phyloP scores from a whole-genome alignment of 352 stramenopile species.

The Pelagophyceae sp. region DNA sequence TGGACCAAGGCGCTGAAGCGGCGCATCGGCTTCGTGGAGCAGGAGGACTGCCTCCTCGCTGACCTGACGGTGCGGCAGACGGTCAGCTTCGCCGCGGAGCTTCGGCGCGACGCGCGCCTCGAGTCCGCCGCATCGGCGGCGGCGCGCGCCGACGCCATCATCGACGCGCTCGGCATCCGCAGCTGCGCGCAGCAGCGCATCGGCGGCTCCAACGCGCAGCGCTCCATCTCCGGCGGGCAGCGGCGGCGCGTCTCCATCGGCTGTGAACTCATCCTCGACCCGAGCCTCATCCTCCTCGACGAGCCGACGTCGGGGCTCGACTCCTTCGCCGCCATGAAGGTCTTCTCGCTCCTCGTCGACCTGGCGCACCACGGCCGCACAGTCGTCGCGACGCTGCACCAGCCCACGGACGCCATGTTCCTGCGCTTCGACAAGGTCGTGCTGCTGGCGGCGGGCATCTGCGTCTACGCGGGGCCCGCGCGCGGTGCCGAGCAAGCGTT shows the following conservation, averaged over 20 bases:
- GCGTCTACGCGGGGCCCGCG: neutral
- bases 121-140: neutral
- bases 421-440: slow-evolving; percentile 61
- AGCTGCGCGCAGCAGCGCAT: slow-evolving; percentile 25
- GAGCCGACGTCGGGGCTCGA: slow-evolving; percentile 71
- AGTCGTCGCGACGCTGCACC: slow-evolving; percentile 49
- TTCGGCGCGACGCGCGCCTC: slow-evolving; percentile 54
- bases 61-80: slow-evolving; percentile 69
- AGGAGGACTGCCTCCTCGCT: slow-evolving; percentile 62
- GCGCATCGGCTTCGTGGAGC: slow-evolving; percentile 65
- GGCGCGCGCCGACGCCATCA: slow-evolving; percentile 20
- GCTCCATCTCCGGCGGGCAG: slow-evolving; percentile 67
- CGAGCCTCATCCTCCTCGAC: slow-evolving; percentile 68
- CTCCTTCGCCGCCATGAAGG: slow-evolving; percentile 59
- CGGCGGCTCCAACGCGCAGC: slow-evolving; percentile 28
- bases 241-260: slow-evolving; percentile 64
- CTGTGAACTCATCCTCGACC: slow-evolving; percentile 63
- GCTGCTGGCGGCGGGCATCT: slow-evolving; percentile 41
- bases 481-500: neutral
- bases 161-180: slow-evolving; percentile 23
- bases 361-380: slow-evolving; percentile 60
- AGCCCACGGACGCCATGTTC: slow-evolving; percentile 65
- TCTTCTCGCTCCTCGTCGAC: slow-evolving; percentile 64
- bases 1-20: slow-evolving; percentile 52
- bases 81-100: slow-evolving; percentile 61